Evolutionary conservation across 2,329 filamentous ascomycete genomes (phyloP).

Genomic region (Fusarium lyarnte): DNA sequence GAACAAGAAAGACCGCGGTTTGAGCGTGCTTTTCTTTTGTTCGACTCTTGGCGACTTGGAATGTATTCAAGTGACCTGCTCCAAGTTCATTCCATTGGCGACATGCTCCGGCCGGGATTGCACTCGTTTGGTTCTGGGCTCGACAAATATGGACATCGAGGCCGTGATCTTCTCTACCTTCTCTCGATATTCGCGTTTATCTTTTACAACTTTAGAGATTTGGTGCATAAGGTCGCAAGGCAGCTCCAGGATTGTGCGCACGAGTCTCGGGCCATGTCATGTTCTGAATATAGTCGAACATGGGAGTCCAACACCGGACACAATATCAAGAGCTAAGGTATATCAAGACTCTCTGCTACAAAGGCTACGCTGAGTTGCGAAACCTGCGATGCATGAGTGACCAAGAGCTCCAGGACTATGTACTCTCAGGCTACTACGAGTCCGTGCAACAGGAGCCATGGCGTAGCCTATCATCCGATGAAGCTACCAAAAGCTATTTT

Average conservation of each 20-base stretch:
- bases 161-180: too few species aligned
- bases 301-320: not conserved
- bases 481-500: too few species aligned
- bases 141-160: too few species aligned
- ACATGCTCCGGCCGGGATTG: too few species aligned
- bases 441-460: not conserved
- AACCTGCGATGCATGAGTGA: not conserved
- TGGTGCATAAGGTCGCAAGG: not conserved
- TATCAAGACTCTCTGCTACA: not conserved
- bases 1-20: not conserved
- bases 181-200: not conserved
- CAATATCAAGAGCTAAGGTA: not conserved
- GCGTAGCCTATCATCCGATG: too few species aligned
- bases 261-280: not conserved
- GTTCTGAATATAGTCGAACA: too few species aligned
- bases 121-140: not conserved
- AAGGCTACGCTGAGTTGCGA: not conserved
- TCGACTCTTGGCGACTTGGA: not conserved
- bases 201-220: not conserved
- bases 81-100: too few species aligned
- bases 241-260: not conserved
- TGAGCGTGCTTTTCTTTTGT: not conserved
- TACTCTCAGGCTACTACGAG: not conserved
- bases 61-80: not conserved
- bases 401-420: not conserved